Base-by-base conservation (phyloP, 2,329 filamentous ascomycete genomes). In the Chrysoporthe deuterocubensis region DNA sequence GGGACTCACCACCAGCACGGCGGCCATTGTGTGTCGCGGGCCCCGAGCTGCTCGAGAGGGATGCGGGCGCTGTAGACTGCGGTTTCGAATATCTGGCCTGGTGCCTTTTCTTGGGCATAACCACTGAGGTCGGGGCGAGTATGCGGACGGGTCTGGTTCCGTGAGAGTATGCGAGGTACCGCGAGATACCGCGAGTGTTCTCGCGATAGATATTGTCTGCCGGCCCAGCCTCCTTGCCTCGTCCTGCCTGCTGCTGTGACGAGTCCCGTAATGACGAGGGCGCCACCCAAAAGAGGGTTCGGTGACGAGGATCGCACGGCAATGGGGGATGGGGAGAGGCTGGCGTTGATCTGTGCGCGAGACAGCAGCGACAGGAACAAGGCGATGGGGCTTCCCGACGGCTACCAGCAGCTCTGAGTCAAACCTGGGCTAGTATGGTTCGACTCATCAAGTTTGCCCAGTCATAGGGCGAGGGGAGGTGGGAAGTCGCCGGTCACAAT, bases 31-130 rank as follows among this genome's bases (percentile, higher is more conserved):
- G 60, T 26, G 44, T 13, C 14, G 21, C 37, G 56, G 60, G 64
- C 61, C 71, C 68, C 43, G 79, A 79, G 64, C 80, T 79, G 70
- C 76, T 78, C 9, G 61, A 52, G 65, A 85, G 77, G 69, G 83
- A 83, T 65, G 83, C 81, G 71, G 86, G 82, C 42, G 82, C 82
- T 72, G 86, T 85, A 69, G 84, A 84, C 73, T 80, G 83, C 72
- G 87, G 87, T 76, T 89, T 90, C 71, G 87, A 86, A 73, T 85
- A 87, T 74, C 81, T 81, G 73, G 78, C 74, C 72, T 83, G 81
- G 66, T 85, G 83, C 77, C 86, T 82, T 83, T 89, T 90, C 82
- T 89, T 90, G 78, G 88, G 86, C 88, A 90, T 90, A 73, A 73
- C 75, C 64, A 57, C 65, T 18, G 43, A 26, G 14, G 26, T 21